Evolutionary conservation across 805 yeast species (phyloP), one percentile per base, ranked within the genome.

Genomic region (Candida xiaguanensis): DNA sequence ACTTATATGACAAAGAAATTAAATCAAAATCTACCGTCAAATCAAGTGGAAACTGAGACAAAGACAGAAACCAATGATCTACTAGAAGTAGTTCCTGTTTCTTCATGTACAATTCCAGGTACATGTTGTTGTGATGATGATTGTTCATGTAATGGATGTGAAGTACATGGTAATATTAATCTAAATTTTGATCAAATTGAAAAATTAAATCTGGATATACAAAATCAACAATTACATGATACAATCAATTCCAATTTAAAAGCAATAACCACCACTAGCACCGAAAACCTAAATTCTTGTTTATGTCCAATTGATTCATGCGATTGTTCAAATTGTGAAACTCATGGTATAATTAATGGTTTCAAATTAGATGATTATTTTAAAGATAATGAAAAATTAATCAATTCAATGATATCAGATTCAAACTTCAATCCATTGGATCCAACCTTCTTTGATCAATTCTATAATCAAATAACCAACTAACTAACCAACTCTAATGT

Each of bases 281-380:
- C 31, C 28, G 8, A 22, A 16, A 12, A 6, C 22, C 9, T 11
- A 27, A 12, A 11, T 31, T 12, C 26, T 7, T 60, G 65, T 40
- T 25, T 36, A 7, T 63, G 69, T 52, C 53, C 61, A 3, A 41
- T 51, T 4, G 54, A 54, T 19, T 40, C 46, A 7, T 64, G 70
- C 45, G 61, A 52, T n/a, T 69, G 74, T 46, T 40, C 59, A 8
- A 69, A 67, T 43, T 69, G 74, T 47, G 74, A 68, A 45, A 59
- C 64, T 1, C 74, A 69, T 44, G 71, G 73, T 1, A 68, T 65
- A n/a, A 64, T 69, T 26, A 58, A 69, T 39, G 74, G 74, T 2
- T 48, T 57, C 40, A 62, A 58, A 41, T 47, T 69, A 24, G 74
- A 69, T 40, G 72, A 69, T 17, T 45, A 32, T 24, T 36, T 40